These are phyloP conservation scores for Boletus calvinii DNA, from an alignment of 1,284 basidiomycete species.

Conservation along the genomic window DNA sequence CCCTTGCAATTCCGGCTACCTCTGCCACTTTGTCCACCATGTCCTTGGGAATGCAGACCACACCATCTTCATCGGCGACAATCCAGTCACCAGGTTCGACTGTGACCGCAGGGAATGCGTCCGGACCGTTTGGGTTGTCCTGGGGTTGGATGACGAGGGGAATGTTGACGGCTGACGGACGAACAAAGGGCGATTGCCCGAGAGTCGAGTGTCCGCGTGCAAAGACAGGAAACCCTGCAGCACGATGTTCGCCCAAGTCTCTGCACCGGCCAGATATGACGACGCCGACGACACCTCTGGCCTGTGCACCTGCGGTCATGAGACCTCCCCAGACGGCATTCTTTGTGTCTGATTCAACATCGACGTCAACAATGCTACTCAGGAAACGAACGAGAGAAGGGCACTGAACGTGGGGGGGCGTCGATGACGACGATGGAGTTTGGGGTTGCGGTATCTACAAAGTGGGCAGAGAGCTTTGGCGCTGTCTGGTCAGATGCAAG, in stretches of 20 bases:
- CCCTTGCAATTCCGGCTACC: constrained; percentile 58
- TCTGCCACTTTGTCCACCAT: constrained; percentile 60
- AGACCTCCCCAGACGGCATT: constrained; percentile 92
- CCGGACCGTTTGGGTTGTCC: constrained; percentile 26
- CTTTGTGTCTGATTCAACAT: constrained; percentile 54
- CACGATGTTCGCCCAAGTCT: constrained; percentile 77
- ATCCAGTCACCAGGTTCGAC: constrained; percentile 83
- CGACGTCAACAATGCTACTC: constrained; percentile 5
- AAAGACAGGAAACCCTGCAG: constrained; percentile 72
- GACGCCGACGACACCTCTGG: constrained; percentile 68
- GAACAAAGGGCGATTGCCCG: constrained; percentile 86
- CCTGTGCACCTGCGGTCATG: constrained; percentile 82
- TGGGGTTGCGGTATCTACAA: constrained; percentile 77
- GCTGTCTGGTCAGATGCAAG: constrained; percentile 56
- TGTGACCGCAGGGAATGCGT: constrained; percentile 50
- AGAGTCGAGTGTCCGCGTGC: constrained; percentile 81
- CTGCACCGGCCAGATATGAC: constrained; percentile 84
- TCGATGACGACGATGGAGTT: constrained; percentile 77
- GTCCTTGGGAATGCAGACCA: constrained; percentile 74
- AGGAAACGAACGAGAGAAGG: constrained; percentile 10
- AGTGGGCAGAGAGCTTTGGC: constrained; percentile 73
- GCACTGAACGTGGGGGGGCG: constrained; percentile 65
- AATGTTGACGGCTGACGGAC: constrained; percentile 77
- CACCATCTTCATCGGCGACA: constrained; percentile 87
- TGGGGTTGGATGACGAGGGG: constrained; percentile 64